These are phyloP conservation scores for Tremellales sp. DNA, from an alignment of 1,284 basidiomycete genomes.

Conservation along the genomic window DNA sequence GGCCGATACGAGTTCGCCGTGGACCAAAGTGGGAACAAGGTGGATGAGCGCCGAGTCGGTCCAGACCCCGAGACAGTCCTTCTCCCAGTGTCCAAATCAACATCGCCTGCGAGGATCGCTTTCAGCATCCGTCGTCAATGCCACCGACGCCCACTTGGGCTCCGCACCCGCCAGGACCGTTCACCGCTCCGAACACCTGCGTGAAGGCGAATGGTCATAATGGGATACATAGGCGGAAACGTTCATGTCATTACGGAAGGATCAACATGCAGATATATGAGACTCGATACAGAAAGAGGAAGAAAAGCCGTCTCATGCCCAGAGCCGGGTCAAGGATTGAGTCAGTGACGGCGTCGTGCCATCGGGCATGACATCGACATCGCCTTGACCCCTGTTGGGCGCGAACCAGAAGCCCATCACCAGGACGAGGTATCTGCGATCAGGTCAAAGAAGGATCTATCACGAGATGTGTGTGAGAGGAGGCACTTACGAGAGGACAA, in stretches of 20 bases:
- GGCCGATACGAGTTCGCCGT: slow-evolving; percentile 27
- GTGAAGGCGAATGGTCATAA: too few species aligned
- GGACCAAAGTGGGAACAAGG: slow-evolving; percentile 15
- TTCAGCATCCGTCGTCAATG: too few species aligned
- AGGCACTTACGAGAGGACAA: slow-evolving; percentile 70
- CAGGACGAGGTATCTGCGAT: slow-evolving; percentile 67
- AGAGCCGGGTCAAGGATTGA: slow-evolving; percentile 9
- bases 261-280: not conserved
- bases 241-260: not conserved
- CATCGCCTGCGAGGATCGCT: too few species aligned
- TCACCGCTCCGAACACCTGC: too few species aligned
- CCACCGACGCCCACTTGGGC: too few species aligned
- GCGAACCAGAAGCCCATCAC: slow-evolving; percentile 75
- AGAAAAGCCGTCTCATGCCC: slow-evolving; percentile 5
- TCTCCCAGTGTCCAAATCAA: too few species aligned
- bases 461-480: not conserved
- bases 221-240: not conserved
- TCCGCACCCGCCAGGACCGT: too few species aligned
- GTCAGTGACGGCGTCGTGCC: not conserved
- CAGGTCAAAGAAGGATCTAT: not conserved
- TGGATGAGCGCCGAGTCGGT: too few species aligned
- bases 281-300: not conserved
- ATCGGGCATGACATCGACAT: not conserved
- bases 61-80: too few species aligned
- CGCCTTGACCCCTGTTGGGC: slow-evolving; percentile 36